Base-by-base conservation (phyloP, 2,329 filamentous ascomycete genomes). In the Pseudogymnoascus sp. region DNA sequence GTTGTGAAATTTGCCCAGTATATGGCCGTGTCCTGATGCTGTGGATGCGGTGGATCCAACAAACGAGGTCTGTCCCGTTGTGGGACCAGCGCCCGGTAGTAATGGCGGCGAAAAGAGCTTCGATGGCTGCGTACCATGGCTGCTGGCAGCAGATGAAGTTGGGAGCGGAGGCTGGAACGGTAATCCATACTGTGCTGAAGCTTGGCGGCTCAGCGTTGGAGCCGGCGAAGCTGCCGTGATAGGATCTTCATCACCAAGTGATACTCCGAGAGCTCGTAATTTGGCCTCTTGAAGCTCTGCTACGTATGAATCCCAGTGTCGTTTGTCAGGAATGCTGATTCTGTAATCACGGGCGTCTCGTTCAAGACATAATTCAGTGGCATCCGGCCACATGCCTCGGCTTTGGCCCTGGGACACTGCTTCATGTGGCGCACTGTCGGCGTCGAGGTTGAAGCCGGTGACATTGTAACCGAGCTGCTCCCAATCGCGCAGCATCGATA, bases 221-320 rank as follows among this genome's bases (percentile, higher is more conserved):
- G 76, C 82, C 8, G 86, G 85, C 12, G 90, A 92, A 65, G 86
- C 79, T 3, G 84, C 83, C 3, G 81, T 76, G 58, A 79, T 73
- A 62, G 81, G 75, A 58, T 94, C 89, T 5, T 90, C 86, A 56
- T 87, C 84, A 34, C 85, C 89, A 62, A 89, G 80, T 15, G 84
- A 91, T 10, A 97, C 94, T 64, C 94, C 94, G 60, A 99, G 79
- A 57, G 92, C 92, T 63, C 91, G 85, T 58, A 99, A 79, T 74
- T 96, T 99, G 62, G 92, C 90, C 75, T 99, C 94, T 66, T 89
- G 85, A 34, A 97, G 77, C 65, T 88, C 86, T 59, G 88, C 82
- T 61, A 92, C 88, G 72, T 97, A 96, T 23, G 84, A 78, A 68
- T 90, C 87, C 86, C 86, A 89, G 67, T 82, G 68, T 68, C 58